Evolutionary conservation across 2,329 filamentous ascomycete species (phyloP).

Genomic region (Immersiporthe knoxdaviesiana): DNA sequence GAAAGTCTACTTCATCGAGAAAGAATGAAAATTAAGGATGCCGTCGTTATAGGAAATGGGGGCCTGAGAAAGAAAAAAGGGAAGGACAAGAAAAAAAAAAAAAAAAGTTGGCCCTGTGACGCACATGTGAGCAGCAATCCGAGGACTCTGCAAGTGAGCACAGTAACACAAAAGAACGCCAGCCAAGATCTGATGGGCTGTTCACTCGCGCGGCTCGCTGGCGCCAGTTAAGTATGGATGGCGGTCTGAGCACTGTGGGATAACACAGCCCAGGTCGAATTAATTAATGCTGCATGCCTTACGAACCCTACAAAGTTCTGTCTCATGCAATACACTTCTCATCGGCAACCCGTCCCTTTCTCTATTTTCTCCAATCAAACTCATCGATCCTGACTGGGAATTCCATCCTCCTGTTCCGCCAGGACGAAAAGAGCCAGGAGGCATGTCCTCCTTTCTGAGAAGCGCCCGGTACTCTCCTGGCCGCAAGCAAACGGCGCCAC

Average conservation of each 20-base stretch:
- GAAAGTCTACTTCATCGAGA: no score
- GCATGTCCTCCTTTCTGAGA: not conserved
- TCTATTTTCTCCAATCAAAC: not conserved
- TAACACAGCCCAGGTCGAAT: conserved; percentile 6
- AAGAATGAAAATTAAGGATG: not conserved
- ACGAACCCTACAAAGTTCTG: not conserved
- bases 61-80: not conserved
- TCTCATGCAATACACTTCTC: not conserved
- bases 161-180: not conserved
- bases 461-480: conserved; percentile 3
- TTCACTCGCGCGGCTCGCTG: not conserved
- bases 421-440: not conserved
- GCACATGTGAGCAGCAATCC: not conserved
- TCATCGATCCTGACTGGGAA: not conserved
- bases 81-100: not conserved
- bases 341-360: not conserved
- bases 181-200: not conserved
- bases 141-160: not conserved
- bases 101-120: not conserved
- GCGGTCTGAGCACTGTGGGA: not conserved
- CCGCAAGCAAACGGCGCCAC: not conserved
- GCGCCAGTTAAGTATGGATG: not conserved
- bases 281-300: not conserved
- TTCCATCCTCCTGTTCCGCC: not conserved
- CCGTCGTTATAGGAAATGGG: not conserved